Percentiles rank a stretch among this genome's conserved stretches.
These are phyloP conservation scores for Potentilla sterilis DNA, from an alignment of 306 rosid genomes.

Conservation along the genomic window DNA sequence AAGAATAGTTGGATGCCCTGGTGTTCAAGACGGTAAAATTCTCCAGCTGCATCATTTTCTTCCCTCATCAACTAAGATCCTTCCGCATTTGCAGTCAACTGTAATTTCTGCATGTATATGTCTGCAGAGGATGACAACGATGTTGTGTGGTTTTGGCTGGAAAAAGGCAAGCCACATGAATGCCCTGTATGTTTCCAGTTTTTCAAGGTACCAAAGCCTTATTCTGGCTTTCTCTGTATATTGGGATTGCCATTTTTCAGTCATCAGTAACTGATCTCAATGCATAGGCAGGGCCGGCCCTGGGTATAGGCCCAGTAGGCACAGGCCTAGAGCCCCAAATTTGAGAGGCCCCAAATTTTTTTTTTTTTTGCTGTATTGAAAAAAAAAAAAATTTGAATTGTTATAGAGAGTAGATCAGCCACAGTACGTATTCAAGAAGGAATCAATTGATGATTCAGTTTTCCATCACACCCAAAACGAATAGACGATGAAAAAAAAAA, in stretches of 20 bases:
- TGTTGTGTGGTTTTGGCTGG: conserved; percentile 60
- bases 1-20: conserved; percentile 55
- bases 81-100: neutral
- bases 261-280: neutral
- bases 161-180: conserved; percentile 46
- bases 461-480: too few species aligned
- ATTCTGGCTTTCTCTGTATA: neutral
- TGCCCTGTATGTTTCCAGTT: conserved; percentile 47
- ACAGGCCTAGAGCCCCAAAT: too few species aligned
- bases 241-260: neutral
- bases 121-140: conserved; percentile 50
- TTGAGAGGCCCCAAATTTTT: too few species aligned
- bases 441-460: too few species aligned
- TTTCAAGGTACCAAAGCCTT: conserved; percentile 29
- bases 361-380: too few species aligned
- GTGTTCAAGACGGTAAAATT: conserved; percentile 41
- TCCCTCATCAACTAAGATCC: neutral
- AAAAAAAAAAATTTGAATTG: too few species aligned
- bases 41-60: neutral
- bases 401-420: too few species aligned
- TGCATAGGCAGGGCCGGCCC: too few species aligned
- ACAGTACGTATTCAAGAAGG: too few species aligned
- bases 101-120: neutral
- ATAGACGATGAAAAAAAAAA: too few species aligned
- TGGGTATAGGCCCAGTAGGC: too few species aligned